phyloP scores from a whole-genome alignment of 192 early-diverging fungal species.

The Diversispora eburnea region DNA sequence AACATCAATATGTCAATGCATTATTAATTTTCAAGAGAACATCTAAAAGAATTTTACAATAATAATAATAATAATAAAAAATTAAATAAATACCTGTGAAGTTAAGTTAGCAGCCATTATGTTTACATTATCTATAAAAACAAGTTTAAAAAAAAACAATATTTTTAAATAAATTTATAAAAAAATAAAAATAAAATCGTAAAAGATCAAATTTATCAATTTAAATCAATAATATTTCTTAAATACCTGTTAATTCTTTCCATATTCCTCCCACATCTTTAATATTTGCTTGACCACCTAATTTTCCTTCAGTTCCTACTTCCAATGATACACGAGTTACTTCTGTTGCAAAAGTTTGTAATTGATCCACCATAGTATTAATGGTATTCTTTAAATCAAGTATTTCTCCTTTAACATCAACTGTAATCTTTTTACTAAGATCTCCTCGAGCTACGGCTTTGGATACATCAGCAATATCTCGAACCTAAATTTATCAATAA shows the following conservation, averaged over 20 bases:
- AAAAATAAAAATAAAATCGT: too few species aligned
- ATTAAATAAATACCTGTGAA: too few species aligned
- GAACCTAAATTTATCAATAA: slow-evolving; percentile 34
- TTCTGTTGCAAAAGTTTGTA: slow-evolving; percentile 55
- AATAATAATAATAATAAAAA: too few species aligned
- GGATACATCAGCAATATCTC: slow-evolving; percentile 59
- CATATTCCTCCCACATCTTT: slow-evolving; percentile 57
- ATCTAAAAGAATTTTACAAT: too few species aligned
- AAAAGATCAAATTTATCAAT: too few species aligned
- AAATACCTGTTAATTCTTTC: slow-evolving; percentile 37
- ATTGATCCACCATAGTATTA: slow-evolving; percentile 61
- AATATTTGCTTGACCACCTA: slow-evolving; percentile 63
- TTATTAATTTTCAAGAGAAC: too few species aligned
- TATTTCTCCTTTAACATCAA: slow-evolving; percentile 62
- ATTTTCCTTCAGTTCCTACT: slow-evolving; percentile 65
- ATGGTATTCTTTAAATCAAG: slow-evolving; percentile 60
- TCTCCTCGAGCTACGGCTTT: slow-evolving; percentile 62
- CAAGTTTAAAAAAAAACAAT: too few species aligned
- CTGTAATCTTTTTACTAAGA: slow-evolving; percentile 50
- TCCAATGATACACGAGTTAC: slow-evolving; percentile 64
- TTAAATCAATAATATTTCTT: too few species aligned
- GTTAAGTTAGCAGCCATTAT: slow-evolving; percentile 61
- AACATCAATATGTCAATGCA: too few species aligned
- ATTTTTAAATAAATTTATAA: too few species aligned
- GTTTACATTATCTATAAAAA: slow-evolving; percentile 59